These are phyloP conservation scores for Capronia americana DNA, from an alignment of 2,329 filamentous ascomycete species.

Conservation along the genomic window DNA sequence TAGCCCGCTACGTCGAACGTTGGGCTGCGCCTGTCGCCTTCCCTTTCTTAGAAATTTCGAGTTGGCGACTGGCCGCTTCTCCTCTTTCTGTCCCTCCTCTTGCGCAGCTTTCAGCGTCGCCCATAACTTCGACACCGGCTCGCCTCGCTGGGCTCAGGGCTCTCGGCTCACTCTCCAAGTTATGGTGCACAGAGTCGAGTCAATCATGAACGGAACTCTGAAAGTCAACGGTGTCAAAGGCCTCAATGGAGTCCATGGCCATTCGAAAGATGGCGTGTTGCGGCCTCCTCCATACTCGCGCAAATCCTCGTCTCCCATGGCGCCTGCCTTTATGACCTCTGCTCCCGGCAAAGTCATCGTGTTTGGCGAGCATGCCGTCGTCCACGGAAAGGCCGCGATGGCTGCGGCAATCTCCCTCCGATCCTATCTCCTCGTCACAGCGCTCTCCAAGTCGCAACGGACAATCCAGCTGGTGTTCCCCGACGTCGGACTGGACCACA, in stretches of 20 bases:
- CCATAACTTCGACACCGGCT: background rate
- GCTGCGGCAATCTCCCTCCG: conserved; percentile 93
- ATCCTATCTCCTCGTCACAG: conserved; percentile 94
- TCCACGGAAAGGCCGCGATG: conserved; percentile 94
- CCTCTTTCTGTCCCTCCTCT: background rate
- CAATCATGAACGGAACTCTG: conserved; percentile 31
- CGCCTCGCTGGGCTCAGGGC: conserved; percentile 4
- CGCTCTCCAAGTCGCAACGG: conserved; percentile 87
- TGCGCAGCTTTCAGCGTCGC: background rate
- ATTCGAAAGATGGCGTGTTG: conserved; percentile 31
- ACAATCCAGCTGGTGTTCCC: conserved; percentile 88
- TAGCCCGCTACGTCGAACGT: background rate
- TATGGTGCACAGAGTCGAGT: conserved; percentile 32
- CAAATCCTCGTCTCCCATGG: conserved; percentile 63
- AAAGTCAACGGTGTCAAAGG: conserved; percentile 37
- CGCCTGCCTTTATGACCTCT: conserved; percentile 96
- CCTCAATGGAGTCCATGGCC: conserved; percentile 31
- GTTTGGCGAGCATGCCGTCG: conserved; percentile 97
- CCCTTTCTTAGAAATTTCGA: conserved; percentile 2
- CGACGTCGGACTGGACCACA: conserved; percentile 87
- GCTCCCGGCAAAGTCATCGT: conserved; percentile 98
- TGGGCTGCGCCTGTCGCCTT: conserved; percentile 6
- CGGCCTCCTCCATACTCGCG: conserved; percentile 39
- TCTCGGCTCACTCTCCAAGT: background rate
- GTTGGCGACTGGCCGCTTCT: conserved; percentile 2